Evolutionary conservation across 176 grass and related monocot species (phyloP), one percentile per base, ranked within the genome.

Genomic region (Carex littledalei): DNA sequence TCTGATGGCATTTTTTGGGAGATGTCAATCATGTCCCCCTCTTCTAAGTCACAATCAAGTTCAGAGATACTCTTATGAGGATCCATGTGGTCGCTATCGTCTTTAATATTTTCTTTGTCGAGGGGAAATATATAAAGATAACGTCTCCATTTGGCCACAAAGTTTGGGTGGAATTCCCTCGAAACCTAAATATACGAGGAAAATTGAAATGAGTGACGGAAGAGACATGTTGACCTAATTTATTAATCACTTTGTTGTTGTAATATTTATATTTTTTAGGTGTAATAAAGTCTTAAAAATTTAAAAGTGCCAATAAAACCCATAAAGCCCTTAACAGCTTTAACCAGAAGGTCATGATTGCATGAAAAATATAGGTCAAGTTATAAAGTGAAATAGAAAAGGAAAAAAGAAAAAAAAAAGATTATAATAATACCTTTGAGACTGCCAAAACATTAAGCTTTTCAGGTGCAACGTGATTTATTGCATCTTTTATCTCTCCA

Each of bases 81-180:
- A 53, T 50, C 12, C 5, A 8, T 29, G 11, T 26, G 20, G 21
- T 76, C 45, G 54, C 41, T 53, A 52, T 70, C 2, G 37, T 41
- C 67, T 70, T 70, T 24, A 7, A 3, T 3, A 67, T 52, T 76
- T 87, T 90, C 88, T 56, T 81, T 79, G 7, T 93, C 80, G 60
- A 98, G 92, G 41, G 95, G 92, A 77, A 98, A 94, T 64, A 98
- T 94, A 90, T 98, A 98, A 65, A 94, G 18, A 86, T 94, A 98
- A 60, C 58, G 81, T 77, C 95, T 94, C 95, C 92, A 98, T 91
- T 93, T 94, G 67, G 92, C 95, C 83, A 89, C 24, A 94, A 98
- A 98, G 87, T 94, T 98, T 66, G 95, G 95, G 88, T 98, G 95
- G 86, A 98, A 98, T 87, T 83, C 86, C 77, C 91, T 93, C 24